phyloP scores from a whole-genome alignment of 2,329 filamentous ascomycete species.

The Sporothrix pseudoabietina region DNA sequence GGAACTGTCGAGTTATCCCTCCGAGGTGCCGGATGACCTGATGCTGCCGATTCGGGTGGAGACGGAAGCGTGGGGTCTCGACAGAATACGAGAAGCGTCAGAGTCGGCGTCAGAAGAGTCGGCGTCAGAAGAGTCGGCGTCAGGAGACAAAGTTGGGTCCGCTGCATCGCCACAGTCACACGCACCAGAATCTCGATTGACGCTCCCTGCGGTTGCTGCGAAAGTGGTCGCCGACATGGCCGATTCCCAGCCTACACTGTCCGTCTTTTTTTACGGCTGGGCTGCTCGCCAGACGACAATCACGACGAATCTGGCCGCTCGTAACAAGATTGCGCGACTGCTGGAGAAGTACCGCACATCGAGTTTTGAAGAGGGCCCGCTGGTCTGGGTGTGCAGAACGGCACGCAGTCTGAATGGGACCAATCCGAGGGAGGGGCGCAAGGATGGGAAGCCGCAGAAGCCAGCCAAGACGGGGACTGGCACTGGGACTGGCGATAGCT shows the following conservation, averaged over 20 bases:
- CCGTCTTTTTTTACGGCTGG: slow-evolving; percentile 76
- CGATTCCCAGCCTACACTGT: slow-evolving; percentile 55
- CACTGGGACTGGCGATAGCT: too few relatives aligned
- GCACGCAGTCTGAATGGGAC: slow-evolving; percentile 34
- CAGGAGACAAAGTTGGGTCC: too few relatives aligned
- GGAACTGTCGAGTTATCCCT: slow-evolving; percentile 43
- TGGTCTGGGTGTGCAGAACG: slow-evolving; percentile 31
- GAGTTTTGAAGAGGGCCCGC: slow-evolving; percentile 29
- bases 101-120: slow-evolving; percentile 32
- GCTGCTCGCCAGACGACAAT: slow-evolving; percentile 63
- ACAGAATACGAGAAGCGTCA: slow-evolving; percentile 45
- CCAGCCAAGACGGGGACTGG: too few relatives aligned
- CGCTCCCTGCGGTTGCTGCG: slow-evolving; percentile 40
- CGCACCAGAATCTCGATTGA: too few relatives aligned
- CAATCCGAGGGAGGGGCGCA: slow-evolving; percentile 9
- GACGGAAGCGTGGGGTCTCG: slow-evolving; percentile 48
- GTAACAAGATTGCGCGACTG: slow-evolving; percentile 57
- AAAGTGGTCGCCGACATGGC: slow-evolving; percentile 40
- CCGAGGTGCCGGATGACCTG: slow-evolving; percentile 43
- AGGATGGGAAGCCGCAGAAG: background rate
- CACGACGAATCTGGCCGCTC: slow-evolving; percentile 69
- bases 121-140: too few relatives aligned
- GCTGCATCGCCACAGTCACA: background rate
- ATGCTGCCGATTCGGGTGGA: slow-evolving; percentile 62
- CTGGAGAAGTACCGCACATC: slow-evolving; percentile 30